Percentiles rank a stretch among this genome's conserved stretches.
These are phyloP conservation scores for Trypanosoma mega DNA, from an alignment of 208 protist genomes.

Conservation along the genomic window DNA sequence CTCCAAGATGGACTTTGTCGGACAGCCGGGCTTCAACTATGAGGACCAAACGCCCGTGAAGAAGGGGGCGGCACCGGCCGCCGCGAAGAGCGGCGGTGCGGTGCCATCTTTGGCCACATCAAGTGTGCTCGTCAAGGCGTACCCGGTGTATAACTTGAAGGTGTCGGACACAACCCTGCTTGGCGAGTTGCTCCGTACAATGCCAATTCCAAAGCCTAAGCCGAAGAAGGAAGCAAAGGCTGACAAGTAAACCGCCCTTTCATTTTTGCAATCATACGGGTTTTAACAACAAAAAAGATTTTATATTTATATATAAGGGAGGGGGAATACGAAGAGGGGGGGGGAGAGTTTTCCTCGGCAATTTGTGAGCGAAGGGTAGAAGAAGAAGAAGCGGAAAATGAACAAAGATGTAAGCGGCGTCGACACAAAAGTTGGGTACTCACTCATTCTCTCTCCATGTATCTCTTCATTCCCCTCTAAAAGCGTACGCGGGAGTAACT, in stretches of 20 bases:
- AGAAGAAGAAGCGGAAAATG: conserved; percentile 10
- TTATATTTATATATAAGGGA: too few species aligned
- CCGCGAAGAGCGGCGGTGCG: not conserved
- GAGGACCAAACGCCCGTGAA: conserved; percentile 32
- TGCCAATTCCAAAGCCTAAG: conserved; percentile 62
- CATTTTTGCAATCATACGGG: too few species aligned
- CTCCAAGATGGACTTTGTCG: conserved; percentile 74
- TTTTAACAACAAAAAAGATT: too few species aligned
- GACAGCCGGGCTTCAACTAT: conserved; percentile 81
- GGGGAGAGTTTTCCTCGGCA: too few species aligned
- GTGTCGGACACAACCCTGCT: conserved; percentile 73
- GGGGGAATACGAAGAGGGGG: not conserved
- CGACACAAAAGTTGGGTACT: not conserved
- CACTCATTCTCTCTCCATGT: not conserved
- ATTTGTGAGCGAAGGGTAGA: too few species aligned
- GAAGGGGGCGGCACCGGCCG: conserved; percentile 5
- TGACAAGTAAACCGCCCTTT: conserved; percentile 8
- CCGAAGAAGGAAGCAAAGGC: conserved; percentile 24
- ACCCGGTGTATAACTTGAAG: conserved; percentile 52
- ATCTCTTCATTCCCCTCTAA: not conserved
- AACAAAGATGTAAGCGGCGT: conserved; percentile 1
- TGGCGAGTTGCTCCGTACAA: conserved; percentile 54
- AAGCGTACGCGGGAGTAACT: not conserved
- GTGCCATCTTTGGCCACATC: not conserved
- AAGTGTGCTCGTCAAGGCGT: conserved; percentile 43